Conservation (phyloP, 192 early-diverging fungal genomes). For the Chytriomyces sp. region DNA sequence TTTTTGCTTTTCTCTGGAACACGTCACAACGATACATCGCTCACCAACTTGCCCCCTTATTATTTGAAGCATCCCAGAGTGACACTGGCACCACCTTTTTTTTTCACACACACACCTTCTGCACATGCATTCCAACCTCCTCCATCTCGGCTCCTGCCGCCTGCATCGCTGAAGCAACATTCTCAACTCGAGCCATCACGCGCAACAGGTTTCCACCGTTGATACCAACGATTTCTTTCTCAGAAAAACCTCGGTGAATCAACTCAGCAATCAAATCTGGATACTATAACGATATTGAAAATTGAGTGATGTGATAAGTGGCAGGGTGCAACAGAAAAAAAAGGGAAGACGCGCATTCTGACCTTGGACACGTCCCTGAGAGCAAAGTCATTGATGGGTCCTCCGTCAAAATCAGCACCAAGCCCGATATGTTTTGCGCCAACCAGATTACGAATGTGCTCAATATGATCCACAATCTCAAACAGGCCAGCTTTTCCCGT, state of each 20-base stretch:
- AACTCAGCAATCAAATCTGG: conserved; percentile 54
- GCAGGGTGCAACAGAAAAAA: neutral
- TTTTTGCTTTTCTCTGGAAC: too few species aligned
- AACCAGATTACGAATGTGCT: conserved; percentile 56
- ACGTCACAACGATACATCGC: too few species aligned
- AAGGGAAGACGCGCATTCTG: neutral
- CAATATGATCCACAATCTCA: conserved; percentile 63
- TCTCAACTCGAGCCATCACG: conserved; percentile 46
- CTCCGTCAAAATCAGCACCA: conserved; percentile 72
- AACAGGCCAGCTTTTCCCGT: conserved; percentile 39
- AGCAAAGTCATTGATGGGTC: conserved; percentile 51
- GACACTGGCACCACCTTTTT: too few species aligned
- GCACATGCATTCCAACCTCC: conserved; percentile 13
- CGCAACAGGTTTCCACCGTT: conserved; percentile 51
- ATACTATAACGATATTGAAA: conserved; percentile 32
- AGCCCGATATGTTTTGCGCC: conserved; percentile 64
- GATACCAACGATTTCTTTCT: conserved; percentile 48
- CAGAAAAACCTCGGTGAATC: conserved; percentile 43
- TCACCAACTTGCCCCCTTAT: too few species aligned
- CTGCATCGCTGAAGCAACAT: conserved; percentile 25
- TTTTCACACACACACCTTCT: conserved; percentile 8
- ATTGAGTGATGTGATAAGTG: conserved; percentile 1
- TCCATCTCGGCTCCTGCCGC: neutral
- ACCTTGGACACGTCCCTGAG: conserved; percentile 66
- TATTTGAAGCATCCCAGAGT: too few species aligned